These are phyloP conservation scores for Trichoderma atrobrunneum DNA, from an alignment of 2,329 filamentous ascomycete species.

Conservation along the genomic window DNA sequence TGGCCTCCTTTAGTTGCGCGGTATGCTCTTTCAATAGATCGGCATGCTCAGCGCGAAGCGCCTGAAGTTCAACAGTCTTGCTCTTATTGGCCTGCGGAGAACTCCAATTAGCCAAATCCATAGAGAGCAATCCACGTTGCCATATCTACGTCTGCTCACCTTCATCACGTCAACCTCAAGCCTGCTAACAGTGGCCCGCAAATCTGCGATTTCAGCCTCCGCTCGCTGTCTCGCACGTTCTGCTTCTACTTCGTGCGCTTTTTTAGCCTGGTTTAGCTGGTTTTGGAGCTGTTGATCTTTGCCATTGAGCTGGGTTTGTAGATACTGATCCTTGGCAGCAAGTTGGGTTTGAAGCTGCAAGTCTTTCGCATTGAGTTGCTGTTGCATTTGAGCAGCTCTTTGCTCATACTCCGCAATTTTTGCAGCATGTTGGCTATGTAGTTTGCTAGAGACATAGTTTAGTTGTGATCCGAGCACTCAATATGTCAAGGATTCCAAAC, in stretches of 20 bases:
- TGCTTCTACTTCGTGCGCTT: conserved; percentile 47
- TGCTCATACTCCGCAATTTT: conserved; percentile 27
- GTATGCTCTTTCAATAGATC: conserved; percentile 39
- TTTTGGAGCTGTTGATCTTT: conserved; percentile 32
- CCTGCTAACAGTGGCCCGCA: conserved; percentile 58
- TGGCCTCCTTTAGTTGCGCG: conserved; percentile 26
- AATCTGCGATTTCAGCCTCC: conserved; percentile 62
- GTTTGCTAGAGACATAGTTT: conserved; percentile 27
- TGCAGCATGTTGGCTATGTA: conserved; percentile 33
- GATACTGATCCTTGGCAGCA: not conserved
- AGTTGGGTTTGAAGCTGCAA: conserved; percentile 33
- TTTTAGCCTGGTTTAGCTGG: conserved; percentile 37
- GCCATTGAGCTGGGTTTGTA: conserved; percentile 18
- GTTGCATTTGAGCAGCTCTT: conserved; percentile 21
- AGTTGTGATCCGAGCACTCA: conserved; percentile 5
- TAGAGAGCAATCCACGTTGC: not conserved
- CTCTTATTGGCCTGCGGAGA: conserved; percentile 54
- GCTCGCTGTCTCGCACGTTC: conserved; percentile 47
- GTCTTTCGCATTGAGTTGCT: conserved; percentile 25
- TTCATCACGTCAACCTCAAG: conserved; percentile 63
- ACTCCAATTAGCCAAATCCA: not conserved
- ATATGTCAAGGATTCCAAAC: conserved; percentile 18
- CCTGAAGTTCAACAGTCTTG: conserved; percentile 58
- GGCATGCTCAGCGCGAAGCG: conserved; percentile 42
- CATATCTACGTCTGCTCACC: conserved; percentile 34